Evolutionary conservation across 176 grass and related monocot genomes (phyloP), one percentile per base, ranked within the genome.

Genomic region (Saccharum officinarum): DNA sequence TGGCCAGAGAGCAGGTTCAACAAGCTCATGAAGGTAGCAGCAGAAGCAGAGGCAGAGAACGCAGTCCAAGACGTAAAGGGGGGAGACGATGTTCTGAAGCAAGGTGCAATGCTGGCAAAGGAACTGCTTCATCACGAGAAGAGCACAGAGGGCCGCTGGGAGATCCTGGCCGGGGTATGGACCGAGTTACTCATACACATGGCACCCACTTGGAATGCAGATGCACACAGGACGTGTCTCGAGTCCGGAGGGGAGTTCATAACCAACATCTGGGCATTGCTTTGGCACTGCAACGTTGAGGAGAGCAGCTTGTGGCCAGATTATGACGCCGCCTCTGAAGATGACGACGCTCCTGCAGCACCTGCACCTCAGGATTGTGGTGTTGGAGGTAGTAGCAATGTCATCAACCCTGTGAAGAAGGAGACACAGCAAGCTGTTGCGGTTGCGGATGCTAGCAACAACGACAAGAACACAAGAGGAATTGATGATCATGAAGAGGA

Each of bases 241-340:
- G 44, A 73, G 15, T 71, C 73, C 14, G 86, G 86, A 79, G 73
- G 86, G 23, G 86, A 88, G 45, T 84, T 72, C 31, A 79, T 88
- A 61, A 88, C 28, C 76, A 20, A 80, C 20, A 74, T 80, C 12
- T 85, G 87, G 87, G 54, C 73, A 13, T 69, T 89, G 54, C 82
- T 89, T 7, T 89, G 77, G 82, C 82, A 89, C 18, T 73, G 49
- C 18, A 76, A 60, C 42, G 80, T 89, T 7, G 12, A 80, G 22
- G 22, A 65, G 10, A 84, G 82, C 3, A 76, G 1, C 1, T 55
- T 84, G 61, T 84, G 82, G 82, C 82, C 70, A 7, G 8, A 5
- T 3, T 67, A 73, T 26, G 26, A 23, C n/a, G n/a, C n/a, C 23
- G 18, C 3, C 1, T 7, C 37, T 15, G 16, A 39, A 11, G 15